Evolutionary conservation across 306 rosid species (phyloP), one percentile per base, ranked within the genome.

Genomic region (Gastrolobium villosum): DNA sequence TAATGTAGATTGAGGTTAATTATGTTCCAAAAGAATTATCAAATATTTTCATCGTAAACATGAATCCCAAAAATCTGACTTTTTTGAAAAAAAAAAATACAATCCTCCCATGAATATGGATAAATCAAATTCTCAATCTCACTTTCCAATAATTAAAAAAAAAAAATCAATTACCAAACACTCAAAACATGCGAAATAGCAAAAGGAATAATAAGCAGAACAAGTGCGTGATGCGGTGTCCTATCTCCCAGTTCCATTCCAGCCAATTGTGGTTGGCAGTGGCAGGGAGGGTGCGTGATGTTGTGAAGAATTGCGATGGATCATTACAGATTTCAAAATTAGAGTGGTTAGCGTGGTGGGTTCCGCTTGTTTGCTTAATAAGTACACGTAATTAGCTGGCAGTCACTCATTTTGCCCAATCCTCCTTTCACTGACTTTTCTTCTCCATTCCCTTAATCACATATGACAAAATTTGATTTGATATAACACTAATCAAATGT

Each of bases 371-470:
- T 81, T 74, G 84, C 56, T 76, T 81, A 73, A 66, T 81, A 73
- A 66, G 63, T 66, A 52, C 66, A 34, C 15, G 5, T 67, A 66
- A 76, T 78, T 54, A 87, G 90, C 90, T 86, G 92, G 83, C 90
- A 56, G 7, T 50, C 85, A 77, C 86, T 79, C 13, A 60, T 52
- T 72, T 75, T 81, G 55, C 55, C 79, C 77, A 65, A 46, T 65
- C 72, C 65, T 83, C 26, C 73, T 65, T 75, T 59, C 66, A 14
- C 56, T 63, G 45, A 63, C 48, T 41, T 53, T 3, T 41, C 26
- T 64, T 75, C 65, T 65, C 4, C 71, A 36, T 36, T 66, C 30
- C 11, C 70, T 72, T 32, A 2, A 61, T 71, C 67, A 46, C 13
- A 48, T 48, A 43, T 78, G 75, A 71, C 73, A 43, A 75, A 74